phyloP scores from a whole-genome alignment of 2,329 filamentous ascomycete species.

The Stachybotrys chartarum region DNA sequence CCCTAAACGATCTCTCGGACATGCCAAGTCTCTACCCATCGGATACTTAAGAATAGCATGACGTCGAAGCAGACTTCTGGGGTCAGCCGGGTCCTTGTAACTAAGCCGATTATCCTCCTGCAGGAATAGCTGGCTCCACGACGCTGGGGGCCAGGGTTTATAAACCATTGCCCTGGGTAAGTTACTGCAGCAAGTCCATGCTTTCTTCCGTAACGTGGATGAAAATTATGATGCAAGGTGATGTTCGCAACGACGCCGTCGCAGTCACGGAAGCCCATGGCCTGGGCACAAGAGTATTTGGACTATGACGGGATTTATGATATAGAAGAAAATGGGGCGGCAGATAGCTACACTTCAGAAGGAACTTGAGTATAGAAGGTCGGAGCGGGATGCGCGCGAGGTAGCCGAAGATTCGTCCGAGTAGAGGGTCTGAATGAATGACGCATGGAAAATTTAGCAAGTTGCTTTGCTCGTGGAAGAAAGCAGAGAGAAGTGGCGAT shows the following conservation, averaged over 20 bases:
- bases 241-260: neutral
- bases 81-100: constrained; percentile 1
- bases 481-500: too few relatives aligned
- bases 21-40: too few relatives aligned
- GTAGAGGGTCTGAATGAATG: neutral
- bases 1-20: too few relatives aligned
- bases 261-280: neutral
- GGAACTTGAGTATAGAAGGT: constrained; percentile 15
- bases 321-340: constrained; percentile 16
- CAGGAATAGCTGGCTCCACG: constrained; percentile 50
- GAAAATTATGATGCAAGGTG: neutral
- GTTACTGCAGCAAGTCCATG: constrained; percentile 34
- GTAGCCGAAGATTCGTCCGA: neutral
- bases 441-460: neutral
- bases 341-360: constrained; percentile 6
- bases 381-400: constrained; percentile 6
- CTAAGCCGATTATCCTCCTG: constrained; percentile 37
- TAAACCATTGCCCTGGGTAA: constrained; percentile 46
- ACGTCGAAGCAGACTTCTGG: too few relatives aligned
- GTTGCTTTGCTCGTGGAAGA: neutral
- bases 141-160: constrained; percentile 48
- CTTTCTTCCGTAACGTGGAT: constrained; percentile 37
- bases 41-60: too few relatives aligned
- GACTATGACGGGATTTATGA: constrained; percentile 13
- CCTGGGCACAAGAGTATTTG: constrained; percentile 8